Evolutionary conservation across 1,284 basidiomycete species (phyloP), one percentile per base, ranked within the genome.

Genomic region (Microbotryum saponariae): DNA sequence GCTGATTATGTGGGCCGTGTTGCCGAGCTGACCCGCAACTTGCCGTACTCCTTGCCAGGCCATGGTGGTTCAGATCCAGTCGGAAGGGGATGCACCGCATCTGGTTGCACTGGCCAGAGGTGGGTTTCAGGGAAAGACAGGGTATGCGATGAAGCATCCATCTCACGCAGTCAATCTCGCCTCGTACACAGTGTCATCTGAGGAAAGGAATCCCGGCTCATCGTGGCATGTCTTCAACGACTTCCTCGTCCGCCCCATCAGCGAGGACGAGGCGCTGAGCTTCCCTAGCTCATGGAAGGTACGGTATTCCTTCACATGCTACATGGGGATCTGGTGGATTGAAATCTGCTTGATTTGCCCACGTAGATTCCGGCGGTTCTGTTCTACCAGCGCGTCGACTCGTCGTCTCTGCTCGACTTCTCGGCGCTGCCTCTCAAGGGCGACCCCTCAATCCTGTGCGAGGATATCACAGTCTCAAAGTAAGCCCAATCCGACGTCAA

Each of bases 151-250:
- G 1, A 14, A 44, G 9, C 5, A 2, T 18, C 0, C 18, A 0
- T 9, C 58, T 59, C 9, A 55, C 51, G 2, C 27, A 12, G 0
- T 2, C 12, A 4, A 42, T 6, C 23, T 49, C 18, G 52, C 23
- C 50, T 65, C 42, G 53, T 53, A 56, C 37, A n/a, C 69, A 85
- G 87, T 90, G 10, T 85, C 87, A 6, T 16, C 44, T 0, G 83
- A 85, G 55, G 82, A 82, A 2, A 72, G 71, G 4, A 53, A 51
- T 18, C 68, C 75, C 4, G 70, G 69, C 10, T 75, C 62, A 1
- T 82, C 85, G 1, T 98, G 94, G 94, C 86, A 88, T 73, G 77
- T 98, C 61, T 98, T 98, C 82, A 98, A 99, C 73, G 94, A 98
- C 74, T 98, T 99, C 73, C 81, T 88, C 3, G 96, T 98, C 6